Conservation (phyloP, 2,329 filamentous ascomycete genomes). For the Alternaria triticina region DNA sequence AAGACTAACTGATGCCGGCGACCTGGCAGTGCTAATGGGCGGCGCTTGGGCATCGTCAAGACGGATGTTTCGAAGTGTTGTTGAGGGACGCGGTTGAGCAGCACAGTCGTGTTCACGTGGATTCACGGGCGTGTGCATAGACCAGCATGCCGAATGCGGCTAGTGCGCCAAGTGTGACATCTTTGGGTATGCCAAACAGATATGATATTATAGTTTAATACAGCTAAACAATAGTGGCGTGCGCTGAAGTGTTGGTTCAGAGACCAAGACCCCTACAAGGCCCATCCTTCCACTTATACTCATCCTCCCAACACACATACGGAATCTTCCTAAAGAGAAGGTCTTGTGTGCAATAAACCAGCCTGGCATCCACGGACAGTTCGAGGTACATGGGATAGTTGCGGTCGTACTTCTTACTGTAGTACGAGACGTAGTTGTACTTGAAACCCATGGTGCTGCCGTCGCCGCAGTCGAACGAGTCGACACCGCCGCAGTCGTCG, state of each 20-base stretch:
- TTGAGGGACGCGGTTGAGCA: neutral
- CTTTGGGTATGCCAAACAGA: no score
- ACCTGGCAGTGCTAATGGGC: neutral
- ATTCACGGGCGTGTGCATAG: no score
- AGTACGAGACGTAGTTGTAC: neutral
- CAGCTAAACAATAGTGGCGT: no score
- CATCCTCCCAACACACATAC: neutral
- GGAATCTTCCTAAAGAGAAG: neutral
- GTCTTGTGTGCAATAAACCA: neutral
- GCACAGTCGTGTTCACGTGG: neutral
- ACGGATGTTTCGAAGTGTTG: neutral
- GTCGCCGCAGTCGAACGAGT: neutral
- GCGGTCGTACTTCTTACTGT: conserved; percentile 1
- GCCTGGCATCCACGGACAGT: neutral
- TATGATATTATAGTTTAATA: no score
- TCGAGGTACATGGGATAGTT: neutral
- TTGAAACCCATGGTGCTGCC: neutral
- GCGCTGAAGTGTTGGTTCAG: neutral
- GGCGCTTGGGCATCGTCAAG: neutral
- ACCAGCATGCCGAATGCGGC: no score
- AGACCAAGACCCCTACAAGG: neutral
- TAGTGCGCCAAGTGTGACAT: no score
- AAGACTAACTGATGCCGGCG: neutral
- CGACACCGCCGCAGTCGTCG: neutral
- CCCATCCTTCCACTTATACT: conserved; percentile 1